Evolutionary conservation across 257 asterid species (phyloP).

Genomic region (Solanum chilense): DNA sequence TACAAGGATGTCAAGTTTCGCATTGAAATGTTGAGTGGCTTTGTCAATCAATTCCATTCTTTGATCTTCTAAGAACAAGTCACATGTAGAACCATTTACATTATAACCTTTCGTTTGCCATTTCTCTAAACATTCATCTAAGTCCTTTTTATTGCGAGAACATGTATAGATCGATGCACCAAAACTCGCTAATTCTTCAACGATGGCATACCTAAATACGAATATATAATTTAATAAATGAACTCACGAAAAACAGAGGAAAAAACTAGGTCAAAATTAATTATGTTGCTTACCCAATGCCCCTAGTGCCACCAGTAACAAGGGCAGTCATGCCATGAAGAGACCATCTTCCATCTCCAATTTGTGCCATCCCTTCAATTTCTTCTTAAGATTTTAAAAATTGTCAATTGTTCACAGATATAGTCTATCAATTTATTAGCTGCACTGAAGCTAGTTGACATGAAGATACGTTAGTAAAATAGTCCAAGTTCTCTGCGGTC

Average conservation of each 20-base stretch:
- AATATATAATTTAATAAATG: background rate
- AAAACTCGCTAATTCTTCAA: background rate
- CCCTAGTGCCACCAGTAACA: slow-evolving; percentile 59
- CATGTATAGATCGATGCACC: background rate
- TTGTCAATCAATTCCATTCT: background rate
- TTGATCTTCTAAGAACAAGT: background rate
- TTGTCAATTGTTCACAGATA: background rate
- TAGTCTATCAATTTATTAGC: too few relatives aligned
- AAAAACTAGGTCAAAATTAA: background rate
- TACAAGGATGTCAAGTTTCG: background rate
- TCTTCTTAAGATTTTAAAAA: background rate
- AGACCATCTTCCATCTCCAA: slow-evolving; percentile 31
- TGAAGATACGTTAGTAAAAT: background rate
- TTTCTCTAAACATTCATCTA: background rate
- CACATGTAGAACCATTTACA: background rate
- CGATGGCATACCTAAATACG: background rate
- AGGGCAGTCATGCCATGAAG: slow-evolving; percentile 50
- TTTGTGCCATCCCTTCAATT: background rate
- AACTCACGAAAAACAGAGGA: background rate
- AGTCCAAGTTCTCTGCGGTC: background rate
- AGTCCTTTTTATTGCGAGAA: background rate
- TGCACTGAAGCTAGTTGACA: too few relatives aligned
- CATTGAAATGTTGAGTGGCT: background rate
- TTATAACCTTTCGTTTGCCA: background rate
- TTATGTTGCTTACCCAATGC: slow-evolving; percentile 34